A percentile compares a stretch with the other conserved stretches of the same genome.
phyloP scores from a whole-genome alignment of 108 stramenopile species.

The Cyclostephanos invisitatus region DNA sequence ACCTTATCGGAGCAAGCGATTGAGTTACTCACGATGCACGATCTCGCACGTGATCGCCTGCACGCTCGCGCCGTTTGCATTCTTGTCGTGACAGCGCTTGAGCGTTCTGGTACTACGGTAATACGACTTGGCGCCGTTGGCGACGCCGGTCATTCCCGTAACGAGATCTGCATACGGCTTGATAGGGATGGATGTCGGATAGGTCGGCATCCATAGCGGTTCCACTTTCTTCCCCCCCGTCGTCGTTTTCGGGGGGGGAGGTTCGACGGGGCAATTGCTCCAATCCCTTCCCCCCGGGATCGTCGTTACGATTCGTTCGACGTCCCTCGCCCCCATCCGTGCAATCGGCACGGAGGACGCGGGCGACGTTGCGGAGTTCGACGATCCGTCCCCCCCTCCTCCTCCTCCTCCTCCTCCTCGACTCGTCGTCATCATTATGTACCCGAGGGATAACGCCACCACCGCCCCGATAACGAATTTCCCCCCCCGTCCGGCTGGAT shows the following conservation, averaged over 20 bases:
- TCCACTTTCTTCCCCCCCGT: constrained; percentile 8
- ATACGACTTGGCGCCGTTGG: constrained; percentile 21
- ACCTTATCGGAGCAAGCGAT: no score
- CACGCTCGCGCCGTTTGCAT: neutral
- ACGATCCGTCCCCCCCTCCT: no score
- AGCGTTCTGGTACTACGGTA: constrained; percentile 24
- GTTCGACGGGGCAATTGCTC: neutral
- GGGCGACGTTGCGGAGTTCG: no score
- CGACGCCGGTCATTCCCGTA: constrained; percentile 26
- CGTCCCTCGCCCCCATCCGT: no score
- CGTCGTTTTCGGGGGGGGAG: neutral
- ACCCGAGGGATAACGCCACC: no score
- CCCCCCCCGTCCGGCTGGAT: no score
- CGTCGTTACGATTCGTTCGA: no score
- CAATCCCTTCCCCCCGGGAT: neutral
- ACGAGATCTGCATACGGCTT: constrained; percentile 17
- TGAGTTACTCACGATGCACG: constrained; percentile 26
- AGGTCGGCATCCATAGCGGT: constrained; percentile 42
- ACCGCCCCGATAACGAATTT: no score
- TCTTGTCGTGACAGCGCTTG: constrained; percentile 29
- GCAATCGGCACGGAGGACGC: no score
- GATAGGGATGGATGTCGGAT: constrained; percentile 38
- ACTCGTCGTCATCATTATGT: no score
- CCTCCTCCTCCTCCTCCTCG: no score
- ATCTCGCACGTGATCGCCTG: constrained; percentile 41